phyloP scores from a whole-genome alignment of 495 filamentous ascomycete genomes.

The Trichodelitschia bisporula region DNA sequence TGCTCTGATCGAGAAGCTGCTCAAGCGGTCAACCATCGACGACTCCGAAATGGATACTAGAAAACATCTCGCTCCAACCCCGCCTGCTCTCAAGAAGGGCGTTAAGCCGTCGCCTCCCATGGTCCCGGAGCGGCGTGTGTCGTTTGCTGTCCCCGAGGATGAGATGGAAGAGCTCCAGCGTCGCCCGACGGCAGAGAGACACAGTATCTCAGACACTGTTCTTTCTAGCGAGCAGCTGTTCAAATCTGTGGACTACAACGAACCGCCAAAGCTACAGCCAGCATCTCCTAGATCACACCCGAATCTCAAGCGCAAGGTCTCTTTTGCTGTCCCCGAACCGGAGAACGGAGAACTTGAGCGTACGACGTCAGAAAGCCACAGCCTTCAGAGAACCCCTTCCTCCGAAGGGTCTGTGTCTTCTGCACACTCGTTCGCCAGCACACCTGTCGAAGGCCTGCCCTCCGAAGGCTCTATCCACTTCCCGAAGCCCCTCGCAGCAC shows the following conservation, averaged over 20 bases:
- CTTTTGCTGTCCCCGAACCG: slow-evolving; percentile 1
- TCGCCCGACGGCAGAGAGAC: not conserved
- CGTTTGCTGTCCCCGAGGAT: not conserved
- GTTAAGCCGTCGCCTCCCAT: not conserved
- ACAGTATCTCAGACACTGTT: too few species aligned
- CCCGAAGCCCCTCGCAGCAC: slow-evolving; percentile 28
- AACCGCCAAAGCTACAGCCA: too few species aligned
- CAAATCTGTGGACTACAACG: too few species aligned
- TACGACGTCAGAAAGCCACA: not conserved
- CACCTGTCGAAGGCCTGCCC: slow-evolving; percentile 15
- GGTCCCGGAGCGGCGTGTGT: not conserved
- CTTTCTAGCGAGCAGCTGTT: too few species aligned
- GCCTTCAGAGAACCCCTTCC: too few species aligned
- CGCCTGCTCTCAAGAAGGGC: not conserved
- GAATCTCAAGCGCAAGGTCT: slow-evolving; percentile 2
- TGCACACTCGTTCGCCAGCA: slow-evolving; percentile 9
- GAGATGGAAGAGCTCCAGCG: not conserved
- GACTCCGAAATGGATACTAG: too few species aligned
- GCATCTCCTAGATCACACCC: too few species aligned
- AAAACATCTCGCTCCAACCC: too few species aligned
- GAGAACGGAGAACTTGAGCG: not conserved
- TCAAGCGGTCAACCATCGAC: slow-evolving; percentile 58
- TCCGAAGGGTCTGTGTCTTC: too few species aligned
- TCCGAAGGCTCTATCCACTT: slow-evolving; percentile 28
- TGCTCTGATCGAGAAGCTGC: slow-evolving; percentile 44